Base-by-base conservation (phyloP, 164 flowering plant species). In the Vitis cinerea region DNA sequence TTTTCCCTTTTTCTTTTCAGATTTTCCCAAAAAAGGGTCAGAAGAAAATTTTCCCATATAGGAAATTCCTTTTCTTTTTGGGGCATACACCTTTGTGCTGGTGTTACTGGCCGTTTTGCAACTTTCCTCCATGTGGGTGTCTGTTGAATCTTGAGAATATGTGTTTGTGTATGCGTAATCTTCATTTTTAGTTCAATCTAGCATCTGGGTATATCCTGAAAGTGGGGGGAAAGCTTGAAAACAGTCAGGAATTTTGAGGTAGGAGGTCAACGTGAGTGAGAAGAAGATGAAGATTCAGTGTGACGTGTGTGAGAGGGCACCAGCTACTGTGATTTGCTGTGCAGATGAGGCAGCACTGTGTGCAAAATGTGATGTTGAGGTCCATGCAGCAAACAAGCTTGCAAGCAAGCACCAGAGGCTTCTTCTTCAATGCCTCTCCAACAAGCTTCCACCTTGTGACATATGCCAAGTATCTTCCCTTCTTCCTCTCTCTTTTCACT, bases 381-480 rank as follows among this genome's bases (percentile, higher is more conserved):
- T 95, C 50, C 99, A 95, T 80, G 90, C 89, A 17, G 99, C 99
- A 0, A 93, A 93, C 77, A 95, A 91, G 85, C 95, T 95, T 57
- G 98, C 99, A 2, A 93, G 97, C 86, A 95, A 95, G 79, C 99
- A 95, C 77, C 98, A 91, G 78, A 87, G 99, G 83, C 91, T 94
- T 55, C 91, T 79, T 31, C 97, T 95, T 64, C 78, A 93, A 7
- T 75, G 75, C 68, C 91, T 90, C 74, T 86, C 96, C 47, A 83
- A 73, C 81, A 88, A 88, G 81, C 93, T 95, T 19, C 99, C 99
- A 50, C 81, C 73, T 8, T 93, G 98, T 79, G 99, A 95, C 47
- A 93, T 95, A 15, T 95, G 99, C 87, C 97, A 86, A 71, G 97
- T 90, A 80, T 66, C 11, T 48, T 31, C 0, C 11, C 11, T 31